Evolutionary conservation across 2,329 filamentous ascomycete species (phyloP).

Genomic region (Cytospora leucostoma): DNA sequence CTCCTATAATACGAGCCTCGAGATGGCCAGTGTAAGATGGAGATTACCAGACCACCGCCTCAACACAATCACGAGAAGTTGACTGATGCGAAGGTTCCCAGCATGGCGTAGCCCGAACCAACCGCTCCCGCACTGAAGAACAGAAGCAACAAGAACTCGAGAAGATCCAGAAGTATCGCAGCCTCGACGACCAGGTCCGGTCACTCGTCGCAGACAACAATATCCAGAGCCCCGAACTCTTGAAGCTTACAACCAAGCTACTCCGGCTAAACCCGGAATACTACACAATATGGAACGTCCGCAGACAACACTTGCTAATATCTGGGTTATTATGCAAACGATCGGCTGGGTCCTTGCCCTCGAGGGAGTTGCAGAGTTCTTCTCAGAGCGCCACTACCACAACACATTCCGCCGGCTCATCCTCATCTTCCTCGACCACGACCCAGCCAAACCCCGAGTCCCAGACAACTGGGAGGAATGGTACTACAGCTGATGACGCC

Average conservation of each 20-base stretch:
- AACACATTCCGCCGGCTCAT: conserved; percentile 65
- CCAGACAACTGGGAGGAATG: conserved; percentile 55
- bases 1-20: conserved; percentile 1
- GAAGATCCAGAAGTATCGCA: conserved; percentile 75
- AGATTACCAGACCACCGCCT: conserved; percentile 1
- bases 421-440: conserved; percentile 53
- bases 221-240: conserved; percentile 54
- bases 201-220: conserved; percentile 58
- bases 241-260: conserved; percentile 71
- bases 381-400: conserved; percentile 56
- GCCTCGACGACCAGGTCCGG: conserved; percentile 68
- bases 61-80: conserved; percentile 16
- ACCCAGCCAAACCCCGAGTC: conserved; percentile 49
- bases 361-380: conserved; percentile 56
- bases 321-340: conserved; percentile 59
- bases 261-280: conserved; percentile 81
- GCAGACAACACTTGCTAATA: conserved; percentile 66
- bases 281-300: conserved; percentile 89
- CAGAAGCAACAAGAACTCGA: conserved; percentile 70
- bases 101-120: conserved; percentile 81
- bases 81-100: conserved; percentile 42
- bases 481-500: conserved; percentile 53
- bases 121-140: conserved; percentile 65
- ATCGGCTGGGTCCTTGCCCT: conserved; percentile 53
- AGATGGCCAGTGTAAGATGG: conserved; percentile 28